These are phyloP conservation scores for Capsicum pubescens DNA, from an alignment of 257 asterid species.

Conservation along the genomic window DNA sequence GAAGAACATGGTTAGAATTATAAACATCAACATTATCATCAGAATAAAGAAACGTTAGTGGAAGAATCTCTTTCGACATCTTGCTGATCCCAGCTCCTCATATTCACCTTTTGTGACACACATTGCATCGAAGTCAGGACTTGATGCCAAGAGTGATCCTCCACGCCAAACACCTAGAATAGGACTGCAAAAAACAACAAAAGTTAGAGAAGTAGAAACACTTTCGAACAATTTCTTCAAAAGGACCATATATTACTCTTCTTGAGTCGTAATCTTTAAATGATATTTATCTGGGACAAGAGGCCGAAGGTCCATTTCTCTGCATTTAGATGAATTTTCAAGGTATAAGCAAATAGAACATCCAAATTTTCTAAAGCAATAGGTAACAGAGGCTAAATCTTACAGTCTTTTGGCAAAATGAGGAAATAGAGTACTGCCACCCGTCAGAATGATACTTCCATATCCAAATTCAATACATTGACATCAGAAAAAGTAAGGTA, in stretches of 20 bases:
- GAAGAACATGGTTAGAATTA: neutral
- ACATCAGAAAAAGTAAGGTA: neutral
- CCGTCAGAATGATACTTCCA: slow-evolving; percentile 85
- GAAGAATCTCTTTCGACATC: slow-evolving; percentile 88
- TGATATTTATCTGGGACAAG: slow-evolving; percentile 83
- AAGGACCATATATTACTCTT: slow-evolving; percentile 66
- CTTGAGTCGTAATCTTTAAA: slow-evolving; percentile 81
- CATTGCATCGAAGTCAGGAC: slow-evolving; percentile 96
- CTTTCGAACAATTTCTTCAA: slow-evolving; percentile 28
- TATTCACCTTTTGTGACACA: slow-evolving; percentile 92
- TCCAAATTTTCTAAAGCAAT: neutral
- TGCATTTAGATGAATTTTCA: slow-evolving; percentile 42
- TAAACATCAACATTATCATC: neutral
- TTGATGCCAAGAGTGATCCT: slow-evolving; percentile 94
- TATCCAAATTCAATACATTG: slow-evolving; percentile 37
- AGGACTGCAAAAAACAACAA: slow-evolving; percentile 61
- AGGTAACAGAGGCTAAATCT: slow-evolving; percentile 41
- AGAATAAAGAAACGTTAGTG: slow-evolving; percentile 48
- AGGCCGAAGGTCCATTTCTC: slow-evolving; percentile 92
- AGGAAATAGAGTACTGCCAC: slow-evolving; percentile 93
- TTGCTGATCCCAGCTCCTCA: slow-evolving; percentile 93
- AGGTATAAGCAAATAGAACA: neutral
- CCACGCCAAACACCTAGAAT: slow-evolving; percentile 98
- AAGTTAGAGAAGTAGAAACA: slow-evolving; percentile 27
- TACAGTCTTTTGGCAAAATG: slow-evolving; percentile 93